A percentile compares a stretch with the other conserved stretches of the same genome.
Conservation (phyloP, 2,329 filamentous ascomycete genomes). For the Hypoxylon sp. region DNA sequence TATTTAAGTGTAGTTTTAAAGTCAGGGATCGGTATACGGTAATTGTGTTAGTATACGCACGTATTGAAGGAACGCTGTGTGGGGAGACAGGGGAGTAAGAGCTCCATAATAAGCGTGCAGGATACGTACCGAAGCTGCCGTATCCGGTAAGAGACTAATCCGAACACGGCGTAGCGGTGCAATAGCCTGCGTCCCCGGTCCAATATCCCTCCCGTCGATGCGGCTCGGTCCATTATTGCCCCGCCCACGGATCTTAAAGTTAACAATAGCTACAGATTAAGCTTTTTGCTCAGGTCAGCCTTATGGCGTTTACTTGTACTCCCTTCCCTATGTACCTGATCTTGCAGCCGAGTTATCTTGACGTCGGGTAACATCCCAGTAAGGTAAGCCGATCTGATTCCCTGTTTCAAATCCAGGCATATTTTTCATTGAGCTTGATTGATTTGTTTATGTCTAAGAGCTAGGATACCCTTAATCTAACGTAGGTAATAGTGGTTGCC, state of each 20-base stretch:
- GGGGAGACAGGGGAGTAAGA: background rate
- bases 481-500: background rate
- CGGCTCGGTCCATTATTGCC: constrained; percentile 16
- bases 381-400: background rate
- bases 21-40: background rate
- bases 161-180: background rate
- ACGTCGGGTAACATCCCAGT: background rate
- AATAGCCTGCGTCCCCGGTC: constrained; percentile 7
- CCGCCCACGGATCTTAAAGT: constrained; percentile 15
- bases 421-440: background rate
- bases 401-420: background rate
- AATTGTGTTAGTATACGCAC: background rate
- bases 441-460: too few species aligned
- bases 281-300: background rate
- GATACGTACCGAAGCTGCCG: constrained; percentile 20
- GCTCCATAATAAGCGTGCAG: constrained; percentile 16
- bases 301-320: background rate
- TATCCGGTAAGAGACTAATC: constrained; percentile 15
- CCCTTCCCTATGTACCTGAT: background rate
- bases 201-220: constrained; percentile 10
- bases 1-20: constrained; percentile 16
- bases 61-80: background rate
- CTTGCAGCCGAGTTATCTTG: background rate
- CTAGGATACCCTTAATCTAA: too few species aligned
- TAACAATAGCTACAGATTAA: background rate